Evolutionary conservation across 768 basidiomycete species (phyloP), one percentile per base, ranked within the genome.

Genomic region (Tricholoma saponaceum): DNA sequence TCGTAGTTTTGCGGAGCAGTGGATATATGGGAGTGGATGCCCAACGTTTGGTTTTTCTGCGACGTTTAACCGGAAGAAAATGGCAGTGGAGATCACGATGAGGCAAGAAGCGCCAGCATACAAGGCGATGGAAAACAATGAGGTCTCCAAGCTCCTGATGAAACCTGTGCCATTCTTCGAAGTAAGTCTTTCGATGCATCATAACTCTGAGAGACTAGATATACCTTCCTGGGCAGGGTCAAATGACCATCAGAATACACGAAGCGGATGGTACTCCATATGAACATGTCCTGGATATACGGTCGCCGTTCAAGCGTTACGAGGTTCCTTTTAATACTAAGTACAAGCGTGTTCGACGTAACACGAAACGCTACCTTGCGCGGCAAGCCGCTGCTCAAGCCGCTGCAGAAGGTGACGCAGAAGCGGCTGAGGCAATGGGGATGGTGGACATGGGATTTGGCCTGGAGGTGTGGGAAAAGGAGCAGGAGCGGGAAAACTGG

Each of bases 251-350:
- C 58, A 92, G 97, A 28, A 97, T 98, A 52, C 96, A 98, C 67
- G 97, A 99, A 77, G 97, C 96, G 0, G 97, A 99, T 69, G 97
- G 96, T 3, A 98, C 97, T 35, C 96, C 97, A 0, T 98, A 98
- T 68, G 97, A 99, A 69, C 97, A 99, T 68, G 93, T 99, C 22
- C 79, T 99, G 41, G 94, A 97, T 68, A 92, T 98, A 58, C 86
- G 87, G 39, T 84, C 82, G 23, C 72, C 84, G 1, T 92, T 89
- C 76, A 98, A 98, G 69, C 89, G 89, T n/a, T 97, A 92, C 68
- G 95, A 98, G 67, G 92, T 99, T 1, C 95, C 95, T 2, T 98
- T 98, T 79, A 99, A 98, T 69, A 96, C 95, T 5, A 97, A 96
- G 71, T 95, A 96, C 73, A 96, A 96, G 72, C 93, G 95, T 58